phyloP scores from a whole-genome alignment of 345 rosid genomes.

The Mangifera indica region DNA sequence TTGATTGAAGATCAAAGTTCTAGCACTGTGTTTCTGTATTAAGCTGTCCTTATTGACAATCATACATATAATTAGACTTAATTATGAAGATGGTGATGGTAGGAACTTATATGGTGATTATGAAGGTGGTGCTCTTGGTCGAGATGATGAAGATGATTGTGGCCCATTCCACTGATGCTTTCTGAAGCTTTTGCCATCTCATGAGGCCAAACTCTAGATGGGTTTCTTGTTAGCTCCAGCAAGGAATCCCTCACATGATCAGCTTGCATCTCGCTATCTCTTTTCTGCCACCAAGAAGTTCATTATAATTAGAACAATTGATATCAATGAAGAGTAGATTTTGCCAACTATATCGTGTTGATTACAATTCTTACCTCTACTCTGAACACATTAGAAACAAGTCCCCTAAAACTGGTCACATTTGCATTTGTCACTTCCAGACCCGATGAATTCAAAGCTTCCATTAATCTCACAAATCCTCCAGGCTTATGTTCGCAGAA shows the following conservation, averaged over 20 bases:
- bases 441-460: constrained; percentile 78
- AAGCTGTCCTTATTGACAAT: background rate
- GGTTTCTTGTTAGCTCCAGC: constrained; percentile 68
- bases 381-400: constrained; percentile 82
- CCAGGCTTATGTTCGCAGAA: constrained; percentile 85
- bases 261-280: constrained; percentile 71
- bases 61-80: background rate
- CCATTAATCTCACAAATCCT: constrained; percentile 78
- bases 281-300: constrained; percentile 48
- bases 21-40: background rate
- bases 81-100: background rate
- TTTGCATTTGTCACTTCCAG: constrained; percentile 84
- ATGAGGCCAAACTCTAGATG: constrained; percentile 45
- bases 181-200: constrained; percentile 43
- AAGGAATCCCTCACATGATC: constrained; percentile 75
- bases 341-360: too few species aligned
- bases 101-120: constrained; percentile 26
- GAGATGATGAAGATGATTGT: constrained; percentile 26
- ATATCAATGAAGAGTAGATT: too few species aligned
- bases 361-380: constrained; percentile 57
- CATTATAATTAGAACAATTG: too few species aligned
- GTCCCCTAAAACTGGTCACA: constrained; percentile 67
- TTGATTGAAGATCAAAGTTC: background rate
- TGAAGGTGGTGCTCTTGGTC: constrained; percentile 37
- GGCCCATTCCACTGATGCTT: constrained; percentile 32